Conservation (phyloP, 495 filamentous ascomycete genomes). For the Penicillium robsamsonii region DNA sequence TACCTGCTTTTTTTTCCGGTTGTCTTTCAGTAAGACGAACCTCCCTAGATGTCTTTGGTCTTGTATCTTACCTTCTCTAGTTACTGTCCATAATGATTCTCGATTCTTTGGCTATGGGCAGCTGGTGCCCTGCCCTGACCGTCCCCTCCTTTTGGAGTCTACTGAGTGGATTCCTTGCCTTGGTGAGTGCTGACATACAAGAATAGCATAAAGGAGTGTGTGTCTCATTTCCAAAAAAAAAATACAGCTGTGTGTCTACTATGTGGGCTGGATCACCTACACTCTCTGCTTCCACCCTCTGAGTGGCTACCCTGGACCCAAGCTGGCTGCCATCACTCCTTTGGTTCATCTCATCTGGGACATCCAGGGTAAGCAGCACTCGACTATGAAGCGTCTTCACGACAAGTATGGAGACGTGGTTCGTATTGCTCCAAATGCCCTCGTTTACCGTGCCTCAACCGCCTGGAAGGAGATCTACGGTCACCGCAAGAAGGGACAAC, state of each 20-base stretch:
- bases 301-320: conserved; percentile 21
- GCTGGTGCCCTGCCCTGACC: neutral
- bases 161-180: neutral
- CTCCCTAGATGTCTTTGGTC: neutral
- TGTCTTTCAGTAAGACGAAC: neutral
- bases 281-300: conserved; percentile 19
- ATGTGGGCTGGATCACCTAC: conserved; percentile 9
- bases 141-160: conserved; percentile 1
- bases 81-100: conserved; percentile 1
- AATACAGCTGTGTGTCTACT: conserved; percentile 10
- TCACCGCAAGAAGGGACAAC: conserved; percentile 38
- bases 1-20: neutral
- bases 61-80: neutral
- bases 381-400: conserved; percentile 41
- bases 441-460: conserved; percentile 47
- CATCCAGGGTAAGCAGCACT: conserved; percentile 24
- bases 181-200: conserved; percentile 8
- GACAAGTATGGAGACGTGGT: conserved; percentile 53
- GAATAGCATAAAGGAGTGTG: neutral
- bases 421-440: conserved; percentile 52
- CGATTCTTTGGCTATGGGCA: neutral
- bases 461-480: conserved; percentile 62
- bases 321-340: conserved; percentile 18
- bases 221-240: neutral
- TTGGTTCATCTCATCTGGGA: conserved; percentile 21